phyloP scores from a whole-genome alignment of 139 green algal genomes.

The Auxenochlorella pyrenoidosa region DNA sequence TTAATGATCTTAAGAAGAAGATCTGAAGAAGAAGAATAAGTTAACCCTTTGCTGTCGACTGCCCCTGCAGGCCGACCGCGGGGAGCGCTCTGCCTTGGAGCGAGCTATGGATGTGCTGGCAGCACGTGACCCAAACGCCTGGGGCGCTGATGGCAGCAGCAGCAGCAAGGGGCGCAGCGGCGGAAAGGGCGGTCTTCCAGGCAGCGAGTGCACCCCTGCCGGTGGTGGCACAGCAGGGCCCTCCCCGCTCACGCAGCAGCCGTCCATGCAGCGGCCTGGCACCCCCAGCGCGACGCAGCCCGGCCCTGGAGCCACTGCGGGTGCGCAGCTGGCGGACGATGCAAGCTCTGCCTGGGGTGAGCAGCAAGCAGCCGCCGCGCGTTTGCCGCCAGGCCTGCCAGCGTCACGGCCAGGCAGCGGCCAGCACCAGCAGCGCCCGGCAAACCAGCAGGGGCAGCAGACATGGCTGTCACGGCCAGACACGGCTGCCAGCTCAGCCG shows the following conservation, averaged over 20 bases:
- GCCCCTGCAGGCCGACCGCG: background rate
- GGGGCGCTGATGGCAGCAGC: background rate
- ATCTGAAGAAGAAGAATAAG: too few relatives aligned
- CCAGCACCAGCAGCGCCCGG: constrained; percentile 5
- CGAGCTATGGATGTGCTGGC: constrained; percentile 4
- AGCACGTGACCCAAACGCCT: background rate
- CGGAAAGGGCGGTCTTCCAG: background rate
- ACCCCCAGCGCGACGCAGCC: background rate
- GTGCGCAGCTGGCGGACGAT: background rate
- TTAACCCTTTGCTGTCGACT: too few relatives aligned
- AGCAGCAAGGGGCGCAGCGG: background rate
- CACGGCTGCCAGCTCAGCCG: constrained; percentile 3
- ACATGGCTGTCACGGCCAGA: background rate
- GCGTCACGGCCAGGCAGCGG: background rate
- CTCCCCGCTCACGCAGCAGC: constrained; percentile 8
- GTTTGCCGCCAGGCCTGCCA: background rate
- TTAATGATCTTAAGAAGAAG: too few relatives aligned
- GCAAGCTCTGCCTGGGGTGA: background rate
- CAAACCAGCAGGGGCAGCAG: background rate
- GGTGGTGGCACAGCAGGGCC: background rate
- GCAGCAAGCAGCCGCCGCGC: background rate
- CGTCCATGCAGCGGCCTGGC: background rate
- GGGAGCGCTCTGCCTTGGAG: background rate
- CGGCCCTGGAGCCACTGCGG: background rate
- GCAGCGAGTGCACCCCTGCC: background rate